phyloP scores from a whole-genome alignment of 192 early-diverging fungal species.

The Linderina pennispora region DNA sequence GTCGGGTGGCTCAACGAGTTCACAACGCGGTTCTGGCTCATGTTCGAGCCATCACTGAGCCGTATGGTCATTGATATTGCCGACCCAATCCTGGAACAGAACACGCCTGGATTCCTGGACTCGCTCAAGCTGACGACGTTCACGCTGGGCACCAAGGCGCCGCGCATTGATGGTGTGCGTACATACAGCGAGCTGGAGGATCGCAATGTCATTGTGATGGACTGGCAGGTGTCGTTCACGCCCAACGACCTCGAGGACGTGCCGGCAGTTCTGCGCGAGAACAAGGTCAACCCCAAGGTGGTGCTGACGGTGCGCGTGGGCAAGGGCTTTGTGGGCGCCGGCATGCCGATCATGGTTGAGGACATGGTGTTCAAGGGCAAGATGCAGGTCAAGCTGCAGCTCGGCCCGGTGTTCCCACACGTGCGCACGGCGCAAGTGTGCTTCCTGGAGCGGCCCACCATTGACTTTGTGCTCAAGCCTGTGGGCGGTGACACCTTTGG shows the following conservation, averaged over 20 bases:
- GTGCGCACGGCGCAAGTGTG: constrained; percentile 76
- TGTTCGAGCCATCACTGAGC: constrained; percentile 82
- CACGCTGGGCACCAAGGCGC: constrained; percentile 73
- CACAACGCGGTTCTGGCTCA: constrained; percentile 80
- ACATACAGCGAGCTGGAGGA: constrained; percentile 61
- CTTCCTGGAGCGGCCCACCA: constrained; percentile 77
- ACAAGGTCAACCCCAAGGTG: constrained; percentile 81
- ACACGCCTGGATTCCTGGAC: constrained; percentile 75
- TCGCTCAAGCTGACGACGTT: constrained; percentile 67
- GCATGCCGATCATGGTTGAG: constrained; percentile 78
- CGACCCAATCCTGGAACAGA: constrained; percentile 67
- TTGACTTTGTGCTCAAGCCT: constrained; percentile 89
- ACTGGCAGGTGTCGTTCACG: constrained; percentile 81
- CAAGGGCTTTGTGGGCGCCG: constrained; percentile 78
- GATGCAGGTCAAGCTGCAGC: constrained; percentile 75
- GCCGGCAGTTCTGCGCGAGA: constrained; percentile 57
- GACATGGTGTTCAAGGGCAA: constrained; percentile 78
- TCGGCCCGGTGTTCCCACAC: constrained; percentile 82
- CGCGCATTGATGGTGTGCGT: constrained; percentile 63
- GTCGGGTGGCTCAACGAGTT: constrained; percentile 93
- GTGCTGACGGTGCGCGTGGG: constrained; percentile 80
- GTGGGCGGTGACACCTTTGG: constrained; percentile 80
- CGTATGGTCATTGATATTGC: constrained; percentile 63
- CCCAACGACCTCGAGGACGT: constrained; percentile 76
- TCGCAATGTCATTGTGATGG: constrained; percentile 80